Evolutionary conservation across 345 rosid species (phyloP).

Genomic region (Lumnitzera littorea): DNA sequence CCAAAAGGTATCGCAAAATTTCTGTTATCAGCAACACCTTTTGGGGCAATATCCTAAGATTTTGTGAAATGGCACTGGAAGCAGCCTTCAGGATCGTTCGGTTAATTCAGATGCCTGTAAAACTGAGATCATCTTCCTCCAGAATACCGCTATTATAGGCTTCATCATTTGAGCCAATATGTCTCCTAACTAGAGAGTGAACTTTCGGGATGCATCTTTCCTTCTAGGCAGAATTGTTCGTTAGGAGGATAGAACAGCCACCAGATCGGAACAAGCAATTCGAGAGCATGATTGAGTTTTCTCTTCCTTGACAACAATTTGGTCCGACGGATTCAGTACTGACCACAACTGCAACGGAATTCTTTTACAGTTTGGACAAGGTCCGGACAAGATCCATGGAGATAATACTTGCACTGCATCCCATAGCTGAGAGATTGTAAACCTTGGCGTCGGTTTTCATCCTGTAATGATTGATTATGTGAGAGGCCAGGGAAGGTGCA

Average conservation of each 20-base stretch:
- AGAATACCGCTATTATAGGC: conserved; percentile 15
- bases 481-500: conserved; percentile 17
- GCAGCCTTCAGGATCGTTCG: conserved; percentile 16
- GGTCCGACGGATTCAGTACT: conserved; percentile 19
- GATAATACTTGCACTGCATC: conserved; percentile 21
- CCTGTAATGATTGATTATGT: conserved; percentile 18
- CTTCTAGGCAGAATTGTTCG: conserved; percentile 13
- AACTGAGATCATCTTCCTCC: conserved; percentile 17
- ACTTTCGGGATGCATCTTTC: conserved; percentile 11
- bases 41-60: conserved; percentile 8
- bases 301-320: conserved; percentile 20
- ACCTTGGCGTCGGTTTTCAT: conserved; percentile 16
- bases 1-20: not conserved
- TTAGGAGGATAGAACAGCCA: conserved; percentile 20
- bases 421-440: conserved; percentile 26
- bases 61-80: conserved; percentile 10
- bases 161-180: conserved; percentile 16
- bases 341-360: conserved; percentile 17
- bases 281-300: conserved; percentile 24
- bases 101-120: conserved; percentile 10
- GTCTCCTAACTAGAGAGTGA: conserved; percentile 16
- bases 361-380: conserved; percentile 5
- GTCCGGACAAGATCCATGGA: conserved; percentile 12
- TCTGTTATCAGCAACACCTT: conserved; percentile 1
- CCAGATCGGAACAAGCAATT: conserved; percentile 24